Evolutionary conservation across 2,329 filamentous ascomycete species (phyloP).

Genomic region (Aureobasidium mangrovei): DNA sequence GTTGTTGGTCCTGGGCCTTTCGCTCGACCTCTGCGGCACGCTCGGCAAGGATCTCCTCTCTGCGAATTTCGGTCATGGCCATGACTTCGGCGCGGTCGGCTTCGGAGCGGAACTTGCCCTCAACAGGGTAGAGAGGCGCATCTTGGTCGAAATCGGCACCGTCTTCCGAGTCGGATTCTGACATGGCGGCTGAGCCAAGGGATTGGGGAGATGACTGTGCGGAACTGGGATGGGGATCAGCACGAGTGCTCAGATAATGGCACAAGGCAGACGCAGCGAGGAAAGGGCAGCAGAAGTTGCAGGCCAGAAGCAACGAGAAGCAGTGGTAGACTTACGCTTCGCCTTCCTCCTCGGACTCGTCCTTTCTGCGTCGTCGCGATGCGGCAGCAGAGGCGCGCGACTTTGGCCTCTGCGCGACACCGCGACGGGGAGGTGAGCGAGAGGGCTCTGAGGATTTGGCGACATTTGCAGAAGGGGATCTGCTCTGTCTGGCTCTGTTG

Average conservation of each 20-base stretch:
- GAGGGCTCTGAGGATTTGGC: slow-evolving; percentile 17
- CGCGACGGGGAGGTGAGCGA: slow-evolving; percentile 27
- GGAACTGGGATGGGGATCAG: slow-evolving; percentile 42
- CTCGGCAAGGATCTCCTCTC: slow-evolving; percentile 82
- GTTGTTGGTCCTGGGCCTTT: slow-evolving; percentile 69
- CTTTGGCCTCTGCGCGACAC: slow-evolving; percentile 41
- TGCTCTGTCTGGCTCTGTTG: slow-evolving; percentile 25
- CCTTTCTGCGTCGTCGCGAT: slow-evolving; percentile 32
- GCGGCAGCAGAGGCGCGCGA: slow-evolving; percentile 31
- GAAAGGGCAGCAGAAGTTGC: slow-evolving; percentile 19
- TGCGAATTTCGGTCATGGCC: slow-evolving; percentile 79
- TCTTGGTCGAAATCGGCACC: slow-evolving; percentile 45
- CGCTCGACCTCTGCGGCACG: slow-evolving; percentile 75
- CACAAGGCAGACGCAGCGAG: slow-evolving; percentile 10
- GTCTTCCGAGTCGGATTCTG: slow-evolving; percentile 68
- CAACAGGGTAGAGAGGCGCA: slow-evolving; percentile 68
- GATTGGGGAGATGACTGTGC: slow-evolving; percentile 63
- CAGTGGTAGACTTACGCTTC: slow-evolving; percentile 62
- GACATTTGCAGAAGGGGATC: slow-evolving; percentile 7
- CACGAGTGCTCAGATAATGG: slow-evolving; percentile 10
- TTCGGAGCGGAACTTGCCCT: slow-evolving; percentile 64
- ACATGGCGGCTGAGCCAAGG: slow-evolving; percentile 77
- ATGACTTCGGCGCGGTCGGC: slow-evolving; percentile 57
- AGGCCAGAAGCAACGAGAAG: slow-evolving; percentile 1
- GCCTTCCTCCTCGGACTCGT: slow-evolving; percentile 65